A percentile compares a stretch with the other conserved stretches of the same genome.
Conservation (phyloP, 768 basidiomycete species). For the Dictyophora rubrovolvata region DNA sequence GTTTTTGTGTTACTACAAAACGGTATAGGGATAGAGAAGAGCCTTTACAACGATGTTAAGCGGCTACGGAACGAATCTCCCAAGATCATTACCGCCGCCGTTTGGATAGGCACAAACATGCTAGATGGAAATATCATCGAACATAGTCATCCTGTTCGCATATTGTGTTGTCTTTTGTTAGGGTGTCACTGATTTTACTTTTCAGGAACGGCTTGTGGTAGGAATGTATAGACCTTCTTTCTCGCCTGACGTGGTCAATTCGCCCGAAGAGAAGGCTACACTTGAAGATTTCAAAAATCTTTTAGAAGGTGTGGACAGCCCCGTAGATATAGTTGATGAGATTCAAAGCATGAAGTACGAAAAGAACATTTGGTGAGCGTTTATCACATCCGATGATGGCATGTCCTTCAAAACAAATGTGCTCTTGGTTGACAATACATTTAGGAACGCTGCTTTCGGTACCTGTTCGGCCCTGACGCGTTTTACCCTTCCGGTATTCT, state of each 20-base stretch:
- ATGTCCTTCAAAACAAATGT: not conserved
- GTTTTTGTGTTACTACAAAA: constrained; percentile 61
- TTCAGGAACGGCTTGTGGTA: constrained; percentile 39
- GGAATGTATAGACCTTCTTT: constrained; percentile 46
- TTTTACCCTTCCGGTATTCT: constrained; percentile 40
- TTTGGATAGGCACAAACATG: constrained; percentile 44
- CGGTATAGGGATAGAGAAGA: constrained; percentile 59
- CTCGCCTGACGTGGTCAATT: constrained; percentile 31
- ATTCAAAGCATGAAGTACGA: constrained; percentile 53
- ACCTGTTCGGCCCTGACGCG: constrained; percentile 41
- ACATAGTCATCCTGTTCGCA: constrained; percentile 42
- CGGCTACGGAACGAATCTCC: constrained; percentile 33
- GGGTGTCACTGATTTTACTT: not conserved
- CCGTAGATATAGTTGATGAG: constrained; percentile 38
- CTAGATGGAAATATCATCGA: constrained; percentile 36
- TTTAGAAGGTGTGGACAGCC: constrained; percentile 38
- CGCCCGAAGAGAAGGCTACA: constrained; percentile 29
- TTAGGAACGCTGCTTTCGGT: constrained; percentile 41
- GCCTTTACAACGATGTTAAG: constrained; percentile 46
- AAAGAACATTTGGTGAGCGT: constrained; percentile 48
- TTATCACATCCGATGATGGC: not conserved
- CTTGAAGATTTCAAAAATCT: constrained; percentile 37
- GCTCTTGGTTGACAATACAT: not conserved
- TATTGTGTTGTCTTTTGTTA: not conserved
- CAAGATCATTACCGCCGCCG: constrained; percentile 42